Percentiles rank a stretch among this genome's conserved stretches.
These are phyloP conservation scores for Podospora conica DNA, from an alignment of 495 filamentous ascomycete genomes.

Conservation along the genomic window DNA sequence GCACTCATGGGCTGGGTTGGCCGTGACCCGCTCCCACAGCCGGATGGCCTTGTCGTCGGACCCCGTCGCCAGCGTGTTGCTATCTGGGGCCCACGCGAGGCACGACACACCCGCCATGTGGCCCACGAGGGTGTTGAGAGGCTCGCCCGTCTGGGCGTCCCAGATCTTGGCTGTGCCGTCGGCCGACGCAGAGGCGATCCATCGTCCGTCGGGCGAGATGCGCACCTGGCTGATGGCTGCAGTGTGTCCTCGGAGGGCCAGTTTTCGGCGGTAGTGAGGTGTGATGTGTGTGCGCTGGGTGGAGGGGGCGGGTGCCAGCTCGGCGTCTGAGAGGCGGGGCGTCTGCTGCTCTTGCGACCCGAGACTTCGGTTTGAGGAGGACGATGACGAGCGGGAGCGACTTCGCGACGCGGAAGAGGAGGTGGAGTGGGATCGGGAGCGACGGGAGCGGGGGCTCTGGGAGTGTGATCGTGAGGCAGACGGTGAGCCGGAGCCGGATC, in stretches of 20 bases:
- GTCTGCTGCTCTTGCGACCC: background rate
- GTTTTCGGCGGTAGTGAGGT: constrained; percentile 33
- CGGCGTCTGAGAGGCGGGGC: constrained; percentile 1
- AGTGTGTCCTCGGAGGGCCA: constrained; percentile 62
- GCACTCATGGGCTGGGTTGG: constrained; percentile 51
- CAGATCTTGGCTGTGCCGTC: constrained; percentile 88
- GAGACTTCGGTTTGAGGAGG: constrained; percentile 5
- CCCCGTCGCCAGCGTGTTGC: constrained; percentile 76
- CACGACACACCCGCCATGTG: constrained; percentile 89
- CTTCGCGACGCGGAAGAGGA: constrained; percentile 19
- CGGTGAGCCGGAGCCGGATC: constrained; percentile 26
- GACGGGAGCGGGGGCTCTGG: constrained; percentile 30
- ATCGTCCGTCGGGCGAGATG: constrained; percentile 82
- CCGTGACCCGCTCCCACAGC: constrained; percentile 80
- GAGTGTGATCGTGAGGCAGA: constrained; percentile 37
- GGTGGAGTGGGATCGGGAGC: constrained; percentile 30
- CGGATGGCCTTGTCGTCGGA: constrained; percentile 95
- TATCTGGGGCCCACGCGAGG: constrained; percentile 86
- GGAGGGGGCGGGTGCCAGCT: constrained; percentile 10
- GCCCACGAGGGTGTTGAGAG: constrained; percentile 82
- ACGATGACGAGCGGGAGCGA: constrained; percentile 17
- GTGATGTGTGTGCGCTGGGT: constrained; percentile 18
- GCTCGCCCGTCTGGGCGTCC: constrained; percentile 69
- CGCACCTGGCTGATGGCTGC: constrained; percentile 77
- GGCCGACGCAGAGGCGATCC: constrained; percentile 86